phyloP scores from a whole-genome alignment of 164 flowering plant genomes.

The Stephania cephalantha region DNA sequence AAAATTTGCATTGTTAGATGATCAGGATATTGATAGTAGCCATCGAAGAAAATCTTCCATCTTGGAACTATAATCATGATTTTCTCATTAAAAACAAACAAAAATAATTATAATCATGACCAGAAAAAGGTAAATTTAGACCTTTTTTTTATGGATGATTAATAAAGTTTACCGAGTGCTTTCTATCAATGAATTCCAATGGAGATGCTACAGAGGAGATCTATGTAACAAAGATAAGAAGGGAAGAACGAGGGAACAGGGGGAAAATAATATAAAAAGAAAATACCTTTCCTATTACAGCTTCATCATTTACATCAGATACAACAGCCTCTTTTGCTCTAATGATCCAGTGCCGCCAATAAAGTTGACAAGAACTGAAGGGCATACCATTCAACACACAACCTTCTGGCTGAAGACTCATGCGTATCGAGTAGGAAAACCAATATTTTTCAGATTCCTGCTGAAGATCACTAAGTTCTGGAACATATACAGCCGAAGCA shows the following conservation, averaged over 20 bases:
- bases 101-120: too few species aligned
- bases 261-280: background rate
- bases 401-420: constrained; percentile 69
- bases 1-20: too few species aligned
- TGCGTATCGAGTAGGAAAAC: constrained; percentile 80
- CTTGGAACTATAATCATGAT: too few species aligned
- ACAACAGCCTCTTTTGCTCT: constrained; percentile 48
- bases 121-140: too few species aligned
- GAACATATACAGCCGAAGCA: constrained; percentile 82
- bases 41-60: too few species aligned
- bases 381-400: constrained; percentile 45
- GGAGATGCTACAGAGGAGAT: background rate
- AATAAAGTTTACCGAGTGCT: background rate
- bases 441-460: constrained; percentile 30
- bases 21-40: too few species aligned
- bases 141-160: background rate
- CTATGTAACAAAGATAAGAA: background rate
- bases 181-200: too few species aligned
- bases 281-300: constrained; percentile 82
- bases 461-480: constrained; percentile 54
- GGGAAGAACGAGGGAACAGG: background rate
- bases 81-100: too few species aligned
- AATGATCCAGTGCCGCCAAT: constrained; percentile 77
- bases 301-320: constrained; percentile 54
- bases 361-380: constrained; percentile 70